Conservation (phyloP, 192 early-diverging fungal genomes). For the Coemansia reversa region DNA sequence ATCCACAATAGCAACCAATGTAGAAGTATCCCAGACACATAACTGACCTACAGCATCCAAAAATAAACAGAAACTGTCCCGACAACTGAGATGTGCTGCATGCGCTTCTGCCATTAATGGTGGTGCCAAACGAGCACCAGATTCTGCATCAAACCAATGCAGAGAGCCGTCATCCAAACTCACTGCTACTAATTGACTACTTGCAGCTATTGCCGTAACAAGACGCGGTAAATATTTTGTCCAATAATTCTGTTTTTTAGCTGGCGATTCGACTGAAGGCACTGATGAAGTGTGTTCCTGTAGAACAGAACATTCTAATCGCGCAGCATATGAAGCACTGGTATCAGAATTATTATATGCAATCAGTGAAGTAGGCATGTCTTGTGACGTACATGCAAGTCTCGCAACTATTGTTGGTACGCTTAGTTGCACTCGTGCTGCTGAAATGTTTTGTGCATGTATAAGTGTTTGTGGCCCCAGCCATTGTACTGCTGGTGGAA, state of each 20-base stretch:
- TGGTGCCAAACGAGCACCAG: slow-evolving; percentile 33
- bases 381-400: background rate
- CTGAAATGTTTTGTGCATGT: slow-evolving; percentile 39
- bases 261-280: too few relatives aligned
- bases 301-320: too few relatives aligned
- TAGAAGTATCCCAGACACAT: slow-evolving; percentile 21
- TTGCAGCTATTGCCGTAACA: slow-evolving; percentile 5
- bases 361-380: background rate
- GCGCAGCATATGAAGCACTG: background rate
- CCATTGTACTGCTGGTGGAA: background rate
- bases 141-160: slow-evolving; percentile 33
- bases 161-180: slow-evolving; percentile 22
- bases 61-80: slow-evolving; percentile 21
- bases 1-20: slow-evolving; percentile 2
- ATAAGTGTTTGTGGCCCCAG: slow-evolving; percentile 40
- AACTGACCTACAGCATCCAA: slow-evolving; percentile 35
- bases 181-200: slow-evolving; percentile 13
- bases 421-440: slow-evolving; percentile 32
- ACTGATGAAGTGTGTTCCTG: too few relatives aligned
- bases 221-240: slow-evolving; percentile 12
- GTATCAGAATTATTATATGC: slow-evolving; percentile 9
- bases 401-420: slow-evolving; percentile 37
- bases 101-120: slow-evolving; percentile 28
- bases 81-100: slow-evolving; percentile 22
- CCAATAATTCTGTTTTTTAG: slow-evolving; percentile 3